These are phyloP conservation scores for Neospora caninum DNA, from an alignment of 169 alveolate genomes.

Conservation along the genomic window DNA sequence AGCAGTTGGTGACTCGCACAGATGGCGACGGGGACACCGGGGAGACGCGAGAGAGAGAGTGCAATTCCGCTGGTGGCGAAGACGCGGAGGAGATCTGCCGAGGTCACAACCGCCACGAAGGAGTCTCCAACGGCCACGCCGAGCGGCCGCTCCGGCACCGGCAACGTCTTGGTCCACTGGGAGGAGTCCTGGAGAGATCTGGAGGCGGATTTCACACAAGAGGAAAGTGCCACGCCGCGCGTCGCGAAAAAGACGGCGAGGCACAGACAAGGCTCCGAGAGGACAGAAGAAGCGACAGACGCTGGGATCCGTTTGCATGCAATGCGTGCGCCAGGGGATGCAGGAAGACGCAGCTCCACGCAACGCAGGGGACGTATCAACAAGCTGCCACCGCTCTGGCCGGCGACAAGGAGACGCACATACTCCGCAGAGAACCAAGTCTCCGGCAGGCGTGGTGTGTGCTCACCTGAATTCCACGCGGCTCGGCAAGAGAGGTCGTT, in stretches of 20 bases:
- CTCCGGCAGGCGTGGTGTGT: neutral
- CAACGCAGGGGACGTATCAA: too few species aligned
- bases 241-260: too few species aligned
- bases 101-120: constrained; percentile 58
- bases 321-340: too few species aligned
- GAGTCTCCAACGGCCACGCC: constrained; percentile 60
- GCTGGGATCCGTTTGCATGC: too few species aligned
- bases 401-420: too few species aligned
- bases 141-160: constrained; percentile 52
- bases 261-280: too few species aligned
- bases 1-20: constrained; percentile 11
- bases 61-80: neutral
- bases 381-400: too few species aligned
- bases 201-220: neutral
- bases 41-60: constrained; percentile 2
- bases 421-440: too few species aligned
- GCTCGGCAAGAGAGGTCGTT: neutral
- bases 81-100: neutral
- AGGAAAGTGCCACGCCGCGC: neutral
- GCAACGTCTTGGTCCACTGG: constrained; percentile 53
- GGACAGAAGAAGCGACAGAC: too few species aligned
- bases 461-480: constrained; percentile 10
- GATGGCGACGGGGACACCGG: constrained; percentile 8
- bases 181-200: constrained; percentile 52
- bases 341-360: too few species aligned